These are phyloP conservation scores for Lathyrus aphaca DNA, from an alignment of 306 rosid species.

Conservation along the genomic window DNA sequence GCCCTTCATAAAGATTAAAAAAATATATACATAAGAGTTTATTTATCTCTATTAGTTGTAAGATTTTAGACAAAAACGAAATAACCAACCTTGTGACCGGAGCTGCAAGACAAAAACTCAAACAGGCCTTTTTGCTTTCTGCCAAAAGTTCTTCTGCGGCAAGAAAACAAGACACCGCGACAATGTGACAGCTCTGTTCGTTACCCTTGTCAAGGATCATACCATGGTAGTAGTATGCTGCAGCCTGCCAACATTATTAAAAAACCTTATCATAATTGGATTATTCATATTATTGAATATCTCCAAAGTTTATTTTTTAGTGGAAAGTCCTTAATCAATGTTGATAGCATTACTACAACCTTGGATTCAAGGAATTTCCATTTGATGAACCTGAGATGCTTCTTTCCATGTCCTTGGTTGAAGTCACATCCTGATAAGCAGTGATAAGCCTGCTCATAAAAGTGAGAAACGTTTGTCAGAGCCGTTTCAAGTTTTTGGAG, in stretches of 20 bases:
- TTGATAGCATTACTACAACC: conserved; percentile 48
- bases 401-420: conserved; percentile 64
- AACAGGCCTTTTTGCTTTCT: conserved; percentile 85
- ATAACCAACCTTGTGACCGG: conserved; percentile 82
- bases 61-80: conserved; percentile 5
- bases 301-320: not conserved
- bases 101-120: conserved; percentile 83
- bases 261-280: not conserved
- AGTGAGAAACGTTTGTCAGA: conserved; percentile 15
- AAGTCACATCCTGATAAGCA: conserved; percentile 62
- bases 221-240: conserved; percentile 94
- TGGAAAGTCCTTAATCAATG: conserved; percentile 9
- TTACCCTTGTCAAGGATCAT: conserved; percentile 83
- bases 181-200: conserved; percentile 69
- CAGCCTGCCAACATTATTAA: conserved; percentile 58
- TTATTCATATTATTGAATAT: conserved; percentile 4
- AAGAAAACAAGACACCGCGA: conserved; percentile 84
- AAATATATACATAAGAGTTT: no score
- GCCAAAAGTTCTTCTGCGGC: conserved; percentile 82
- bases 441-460: conserved; percentile 69
- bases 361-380: conserved; percentile 94
- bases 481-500: no score
- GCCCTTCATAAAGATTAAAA: conserved; percentile 50
- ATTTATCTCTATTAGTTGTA: no score
- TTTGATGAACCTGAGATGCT: conserved; percentile 78